Evolutionary conservation across 2,329 filamentous ascomycete species (phyloP), one percentile per base, ranked within the genome.

Genomic region (Fusarium redolens): DNA sequence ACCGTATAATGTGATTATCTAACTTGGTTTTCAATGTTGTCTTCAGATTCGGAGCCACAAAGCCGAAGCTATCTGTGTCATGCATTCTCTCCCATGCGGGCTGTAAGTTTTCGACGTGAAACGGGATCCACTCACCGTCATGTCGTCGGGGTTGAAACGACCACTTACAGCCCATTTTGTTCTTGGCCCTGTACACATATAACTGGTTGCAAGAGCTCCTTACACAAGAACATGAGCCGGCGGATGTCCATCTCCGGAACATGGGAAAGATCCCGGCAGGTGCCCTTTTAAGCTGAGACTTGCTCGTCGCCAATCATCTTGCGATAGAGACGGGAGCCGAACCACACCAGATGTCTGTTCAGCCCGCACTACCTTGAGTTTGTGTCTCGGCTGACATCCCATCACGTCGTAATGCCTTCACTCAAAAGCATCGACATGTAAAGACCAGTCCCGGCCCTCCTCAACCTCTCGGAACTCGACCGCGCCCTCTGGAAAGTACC

Each of bases 401-500:
- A 61, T 73, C 48, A 25, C 51, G 45, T 63, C 44, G 50, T 22
- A 51, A 60, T 55, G 38, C 65, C 54, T 47, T 86, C 80, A 89
- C 74, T 84, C 82, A 81, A 91, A 92, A 56, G 79, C 80, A 43
- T 83, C 85, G 20, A 84, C 80, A 57, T 82, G 82, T 64, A 78
- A 86, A 57, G 73, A 74, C 91, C 91, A 93, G 15, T 81, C 81
- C 28, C 82, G 85, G 30, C 87, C 86, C 50, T 87, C 85, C 15
- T 88, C 89, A 11, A 84, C 87, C 68, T 83, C 85, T 72, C 91
- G 88, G 77, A 96, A 95, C 79, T 95, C 96, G 30, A 97, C 94
- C 67, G 75, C 74, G 0, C 93, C 94, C 72, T 96, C 76, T 73
- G 68, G 92, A 17, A 99, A 99, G 80, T 98, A 98, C 5, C 96